These are phyloP conservation scores for Aspergillus amoenus DNA, from an alignment of 2,329 filamentous ascomycete species.

Conservation along the genomic window DNA sequence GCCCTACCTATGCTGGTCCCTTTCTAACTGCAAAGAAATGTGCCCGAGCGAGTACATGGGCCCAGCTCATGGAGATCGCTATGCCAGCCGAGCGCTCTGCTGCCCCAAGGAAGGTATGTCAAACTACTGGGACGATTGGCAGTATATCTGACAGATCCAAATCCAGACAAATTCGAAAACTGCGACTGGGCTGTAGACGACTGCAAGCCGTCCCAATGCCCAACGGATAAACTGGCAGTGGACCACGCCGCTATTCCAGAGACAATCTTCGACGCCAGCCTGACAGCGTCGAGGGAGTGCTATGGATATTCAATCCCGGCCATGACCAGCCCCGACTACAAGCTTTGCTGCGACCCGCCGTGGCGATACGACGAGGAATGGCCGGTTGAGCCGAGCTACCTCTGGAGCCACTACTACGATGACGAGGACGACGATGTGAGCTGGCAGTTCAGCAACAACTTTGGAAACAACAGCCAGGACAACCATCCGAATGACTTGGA, in stretches of 20 bases:
- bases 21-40: no score
- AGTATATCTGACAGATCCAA: no score
- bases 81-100: no score
- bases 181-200: no score
- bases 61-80: no score
- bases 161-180: no score
- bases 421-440: constrained; percentile 17
- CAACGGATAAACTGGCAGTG: no score
- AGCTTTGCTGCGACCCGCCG: constrained; percentile 9
- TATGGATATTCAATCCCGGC: background rate
- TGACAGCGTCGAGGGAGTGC: background rate
- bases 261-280: background rate
- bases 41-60: no score
- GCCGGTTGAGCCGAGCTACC: constrained; percentile 27
- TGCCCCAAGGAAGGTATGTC: no score
- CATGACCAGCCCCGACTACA: background rate
- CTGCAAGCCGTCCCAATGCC: no score
- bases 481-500: constrained; percentile 20
- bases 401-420: constrained; percentile 22
- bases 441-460: constrained; percentile 22
- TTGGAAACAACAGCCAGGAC: constrained; percentile 10
- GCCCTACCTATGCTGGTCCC: no score
- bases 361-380: constrained; percentile 20
- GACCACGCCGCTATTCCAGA: background rate
- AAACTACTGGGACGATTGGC: no score